These are phyloP conservation scores for Thelonectria blattea DNA, from an alignment of 2,329 filamentous ascomycete genomes.

Conservation along the genomic window DNA sequence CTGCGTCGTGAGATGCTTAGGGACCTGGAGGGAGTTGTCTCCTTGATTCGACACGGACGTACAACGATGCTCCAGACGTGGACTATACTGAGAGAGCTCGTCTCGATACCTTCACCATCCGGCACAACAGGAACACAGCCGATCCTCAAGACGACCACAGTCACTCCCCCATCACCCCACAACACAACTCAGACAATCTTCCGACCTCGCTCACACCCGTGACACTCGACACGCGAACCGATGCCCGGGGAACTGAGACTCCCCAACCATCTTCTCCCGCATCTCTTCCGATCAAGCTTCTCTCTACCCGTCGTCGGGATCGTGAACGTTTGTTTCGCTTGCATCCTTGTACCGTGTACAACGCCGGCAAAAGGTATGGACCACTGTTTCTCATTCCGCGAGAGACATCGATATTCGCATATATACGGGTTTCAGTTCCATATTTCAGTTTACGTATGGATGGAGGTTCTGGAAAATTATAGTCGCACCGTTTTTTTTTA, in stretches of 20 bases:
- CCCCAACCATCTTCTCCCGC: conserved; percentile 30
- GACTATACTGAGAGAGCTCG: too few species aligned
- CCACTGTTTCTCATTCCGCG: background rate
- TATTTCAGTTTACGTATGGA: too few species aligned
- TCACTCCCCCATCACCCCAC: too few species aligned
- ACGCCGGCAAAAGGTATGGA: background rate
- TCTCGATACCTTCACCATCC: too few species aligned
- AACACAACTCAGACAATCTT: too few species aligned
- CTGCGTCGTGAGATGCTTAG: conserved; percentile 17
- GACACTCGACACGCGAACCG: too few species aligned
- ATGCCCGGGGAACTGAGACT: too few species aligned
- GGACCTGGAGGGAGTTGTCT: background rate
- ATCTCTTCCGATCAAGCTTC: conserved; percentile 22
- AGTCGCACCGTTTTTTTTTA: background rate
- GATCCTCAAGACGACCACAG: too few species aligned
- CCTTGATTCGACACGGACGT: too few species aligned
- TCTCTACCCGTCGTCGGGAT: conserved; percentile 32
- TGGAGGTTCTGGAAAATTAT: background rate
- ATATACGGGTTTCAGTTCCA: background rate
- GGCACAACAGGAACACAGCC: too few species aligned
- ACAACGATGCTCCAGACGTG: too few species aligned
- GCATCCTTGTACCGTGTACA: background rate
- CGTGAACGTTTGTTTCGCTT: conserved; percentile 1
- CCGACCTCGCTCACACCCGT: too few species aligned
- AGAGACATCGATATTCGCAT: background rate